Conservation (phyloP, 805 yeast species). For the Teunomyces barrocoloradensis region DNA sequence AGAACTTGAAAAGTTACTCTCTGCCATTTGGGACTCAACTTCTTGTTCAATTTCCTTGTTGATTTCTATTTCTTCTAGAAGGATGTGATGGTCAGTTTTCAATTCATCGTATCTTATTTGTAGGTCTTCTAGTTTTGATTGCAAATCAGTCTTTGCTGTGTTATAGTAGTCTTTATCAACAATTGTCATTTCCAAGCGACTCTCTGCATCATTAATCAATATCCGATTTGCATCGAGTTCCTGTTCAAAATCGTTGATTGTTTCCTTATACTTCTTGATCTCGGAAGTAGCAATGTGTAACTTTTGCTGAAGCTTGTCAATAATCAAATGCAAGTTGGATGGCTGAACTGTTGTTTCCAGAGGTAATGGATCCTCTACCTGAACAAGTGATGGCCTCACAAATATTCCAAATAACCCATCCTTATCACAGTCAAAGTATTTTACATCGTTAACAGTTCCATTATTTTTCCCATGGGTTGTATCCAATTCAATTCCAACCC, state of each 20-base stretch:
- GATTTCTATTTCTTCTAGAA: slow-evolving; percentile 36
- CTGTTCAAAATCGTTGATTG: slow-evolving; percentile 14
- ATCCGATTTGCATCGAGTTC: slow-evolving; percentile 8
- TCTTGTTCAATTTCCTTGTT: slow-evolving; percentile 37
- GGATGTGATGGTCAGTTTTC: slow-evolving; percentile 25
- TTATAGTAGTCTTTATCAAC: slow-evolving; percentile 47
- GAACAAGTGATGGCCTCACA: slow-evolving; percentile 39
- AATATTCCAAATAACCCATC: slow-evolving; percentile 45
- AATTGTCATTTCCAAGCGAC: slow-evolving; percentile 24
- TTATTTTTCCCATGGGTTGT: slow-evolving; percentile 45
- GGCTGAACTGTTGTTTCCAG: background rate
- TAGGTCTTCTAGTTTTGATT: slow-evolving; percentile 21
- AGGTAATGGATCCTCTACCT: slow-evolving; percentile 3
- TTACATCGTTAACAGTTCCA: slow-evolving; percentile 44
- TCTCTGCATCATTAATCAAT: slow-evolving; percentile 14
- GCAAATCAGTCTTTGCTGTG: slow-evolving; percentile 30
- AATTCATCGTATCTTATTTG: slow-evolving; percentile 28
- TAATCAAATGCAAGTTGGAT: slow-evolving; percentile 18
- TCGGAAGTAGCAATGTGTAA: slow-evolving; percentile 33
- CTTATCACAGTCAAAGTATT: slow-evolving; percentile 40
- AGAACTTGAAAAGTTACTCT: slow-evolving; percentile 10
- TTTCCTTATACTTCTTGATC: slow-evolving; percentile 16
- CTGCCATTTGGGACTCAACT: slow-evolving; percentile 17
- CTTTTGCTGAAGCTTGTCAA: slow-evolving; percentile 47
- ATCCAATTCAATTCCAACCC: slow-evolving; percentile 52